These are phyloP conservation scores for Hippophae rhamnoides DNA, from an alignment of 306 rosid genomes.

Conservation along the genomic window DNA sequence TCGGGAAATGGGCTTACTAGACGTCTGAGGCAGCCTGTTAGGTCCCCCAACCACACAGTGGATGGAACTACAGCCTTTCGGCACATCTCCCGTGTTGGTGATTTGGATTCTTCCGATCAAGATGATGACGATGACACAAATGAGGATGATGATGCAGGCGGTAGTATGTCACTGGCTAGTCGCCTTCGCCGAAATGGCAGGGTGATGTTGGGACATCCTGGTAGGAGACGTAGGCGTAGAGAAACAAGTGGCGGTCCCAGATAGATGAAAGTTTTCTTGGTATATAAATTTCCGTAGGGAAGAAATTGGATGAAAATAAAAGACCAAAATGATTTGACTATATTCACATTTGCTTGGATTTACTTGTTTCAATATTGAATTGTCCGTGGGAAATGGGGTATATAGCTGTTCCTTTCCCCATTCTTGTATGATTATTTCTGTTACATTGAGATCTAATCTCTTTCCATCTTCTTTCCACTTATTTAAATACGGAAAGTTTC, in stretches of 20 bases:
- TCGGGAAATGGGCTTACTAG: slow-evolving; percentile 48
- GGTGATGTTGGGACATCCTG: slow-evolving; percentile 57
- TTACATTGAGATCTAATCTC: too few species aligned
- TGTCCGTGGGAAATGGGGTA: slow-evolving; percentile 14
- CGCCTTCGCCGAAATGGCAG: slow-evolving; percentile 65
- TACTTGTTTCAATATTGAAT: slow-evolving; percentile 6
- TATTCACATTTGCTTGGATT: slow-evolving; percentile 38
- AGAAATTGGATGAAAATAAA: slow-evolving; percentile 27
- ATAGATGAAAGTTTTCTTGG: slow-evolving; percentile 17
- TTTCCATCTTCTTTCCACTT: too few species aligned
- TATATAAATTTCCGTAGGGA: slow-evolving; percentile 26
- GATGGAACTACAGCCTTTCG: too few species aligned
- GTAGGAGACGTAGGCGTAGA: slow-evolving; percentile 76
- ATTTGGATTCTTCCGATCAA: slow-evolving; percentile 42
- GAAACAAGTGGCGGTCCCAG: slow-evolving; percentile 20
- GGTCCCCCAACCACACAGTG: slow-evolving; percentile 26
- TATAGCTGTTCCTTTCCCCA: slow-evolving; percentile 29
- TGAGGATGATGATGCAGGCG: slow-evolving; percentile 25
- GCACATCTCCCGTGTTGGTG: slow-evolving; percentile 21
- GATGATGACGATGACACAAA: slow-evolving; percentile 28
- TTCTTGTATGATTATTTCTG: slow-evolving; percentile 7
- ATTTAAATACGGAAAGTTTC: too few species aligned
- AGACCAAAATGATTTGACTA: slow-evolving; percentile 26
- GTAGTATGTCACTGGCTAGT: slow-evolving; percentile 58
- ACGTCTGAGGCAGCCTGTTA: slow-evolving; percentile 47